A percentile compares a stretch with the other conserved stretches of the same genome.
Conservation (phyloP, 1,139 yeast species). For the Geotrichum carabidarum region DNA sequence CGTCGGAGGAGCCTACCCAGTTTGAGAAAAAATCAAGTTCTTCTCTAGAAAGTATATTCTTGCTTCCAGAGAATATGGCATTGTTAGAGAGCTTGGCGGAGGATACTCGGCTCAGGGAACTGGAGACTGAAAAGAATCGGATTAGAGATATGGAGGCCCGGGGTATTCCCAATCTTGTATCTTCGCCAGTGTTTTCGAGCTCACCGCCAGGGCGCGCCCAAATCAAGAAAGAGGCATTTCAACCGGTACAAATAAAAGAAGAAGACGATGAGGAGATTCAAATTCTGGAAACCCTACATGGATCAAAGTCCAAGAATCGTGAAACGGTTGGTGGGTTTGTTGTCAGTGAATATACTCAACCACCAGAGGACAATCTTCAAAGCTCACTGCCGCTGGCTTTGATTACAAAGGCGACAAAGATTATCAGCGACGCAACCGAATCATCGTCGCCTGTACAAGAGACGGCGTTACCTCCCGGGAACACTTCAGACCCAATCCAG, state of each 20-base stretch:
- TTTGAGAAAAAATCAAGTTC: neutral
- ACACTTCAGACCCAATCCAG: neutral
- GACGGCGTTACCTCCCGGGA: neutral
- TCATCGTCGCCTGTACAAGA: neutral
- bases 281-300: neutral
- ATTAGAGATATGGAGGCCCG: conserved; percentile 14
- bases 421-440: neutral
- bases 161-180: conserved; percentile 14
- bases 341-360: neutral
- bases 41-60: neutral
- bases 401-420: neutral
- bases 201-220: neutral
- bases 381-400: neutral
- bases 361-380: neutral
- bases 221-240: neutral
- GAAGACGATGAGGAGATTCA: neutral
- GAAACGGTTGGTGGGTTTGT: neutral
- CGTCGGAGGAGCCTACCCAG: neutral
- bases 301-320: no score
- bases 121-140: neutral
- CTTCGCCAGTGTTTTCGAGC: conserved; percentile 6
- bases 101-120: neutral
- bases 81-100: no score
- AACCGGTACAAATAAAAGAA: neutral
- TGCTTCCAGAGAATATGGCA: no score